A percentile compares a stretch with the other conserved stretches of the same genome.
Conservation (phyloP, 2,329 filamentous ascomycete genomes). For the Aspergillaceae sp. region DNA sequence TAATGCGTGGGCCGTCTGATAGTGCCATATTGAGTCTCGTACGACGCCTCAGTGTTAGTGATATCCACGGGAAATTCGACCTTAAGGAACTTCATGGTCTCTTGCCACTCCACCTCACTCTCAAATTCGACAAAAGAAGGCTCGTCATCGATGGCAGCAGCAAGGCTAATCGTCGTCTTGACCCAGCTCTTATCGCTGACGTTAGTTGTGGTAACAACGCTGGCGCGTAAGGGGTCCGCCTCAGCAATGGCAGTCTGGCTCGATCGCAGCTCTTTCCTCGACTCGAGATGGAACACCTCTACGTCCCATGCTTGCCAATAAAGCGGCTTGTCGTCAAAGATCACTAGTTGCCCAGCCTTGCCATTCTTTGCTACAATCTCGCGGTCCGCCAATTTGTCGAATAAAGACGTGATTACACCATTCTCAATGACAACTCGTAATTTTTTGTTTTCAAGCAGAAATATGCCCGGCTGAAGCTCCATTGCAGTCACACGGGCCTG, state of each 20-base stretch:
- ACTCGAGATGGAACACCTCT: slow-evolving; percentile 89
- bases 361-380: slow-evolving; percentile 65
- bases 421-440: slow-evolving; percentile 63
- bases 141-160: slow-evolving; percentile 56
- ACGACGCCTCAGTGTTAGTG: slow-evolving; percentile 82
- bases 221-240: slow-evolving; percentile 64
- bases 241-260: slow-evolving; percentile 64
- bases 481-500: slow-evolving; percentile 37
- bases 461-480: slow-evolving; percentile 53
- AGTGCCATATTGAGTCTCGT: slow-evolving; percentile 91
- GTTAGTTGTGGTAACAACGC: slow-evolving; percentile 71
- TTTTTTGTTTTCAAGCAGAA: slow-evolving; percentile 69
- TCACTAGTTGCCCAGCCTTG: slow-evolving; percentile 83
- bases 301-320: slow-evolving; percentile 99
- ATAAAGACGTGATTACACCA: slow-evolving; percentile 75
- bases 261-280: slow-evolving; percentile 64
- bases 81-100: slow-evolving; percentile 96
- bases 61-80: slow-evolving; percentile 95
- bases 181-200: slow-evolving; percentile 83
- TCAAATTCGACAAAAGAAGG: slow-evolving; percentile 67
- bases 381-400: slow-evolving; percentile 62
- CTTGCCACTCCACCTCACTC: slow-evolving; percentile 90
- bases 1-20: slow-evolving; percentile 89
- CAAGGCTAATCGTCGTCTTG: slow-evolving; percentile 74
- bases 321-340: slow-evolving; percentile 94